Evolutionary conservation across 768 basidiomycete species (phyloP).

Genomic region (Lactarius akahatsu): DNA sequence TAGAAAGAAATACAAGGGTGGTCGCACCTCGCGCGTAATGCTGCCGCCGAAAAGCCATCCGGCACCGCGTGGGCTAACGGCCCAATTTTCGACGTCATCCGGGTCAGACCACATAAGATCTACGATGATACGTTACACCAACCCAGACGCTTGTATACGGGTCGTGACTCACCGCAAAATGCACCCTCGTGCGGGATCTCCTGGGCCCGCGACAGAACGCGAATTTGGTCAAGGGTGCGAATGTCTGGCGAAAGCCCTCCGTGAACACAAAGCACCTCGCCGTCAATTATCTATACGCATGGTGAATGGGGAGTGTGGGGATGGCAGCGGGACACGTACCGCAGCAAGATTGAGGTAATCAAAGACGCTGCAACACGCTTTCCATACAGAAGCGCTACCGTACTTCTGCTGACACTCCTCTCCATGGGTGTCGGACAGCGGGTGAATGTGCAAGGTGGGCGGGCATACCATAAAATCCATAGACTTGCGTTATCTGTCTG

Average conservation of each 20-base stretch:
- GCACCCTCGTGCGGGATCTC: conserved; percentile 99
- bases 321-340: conserved; percentile 44
- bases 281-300: conserved; percentile 82
- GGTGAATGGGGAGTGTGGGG: neutral
- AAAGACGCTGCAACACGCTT: conserved; percentile 94
- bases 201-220: conserved; percentile 90
- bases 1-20: conserved; percentile 1
- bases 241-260: conserved; percentile 97
- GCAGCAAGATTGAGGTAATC: conserved; percentile 95
- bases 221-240: conserved; percentile 89
- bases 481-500: conserved; percentile 96
- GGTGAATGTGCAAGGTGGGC: neutral
- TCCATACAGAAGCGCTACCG: conserved; percentile 93
- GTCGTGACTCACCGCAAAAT: conserved; percentile 69
- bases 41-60: conserved; percentile 91
- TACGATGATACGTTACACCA: conserved; percentile 33
- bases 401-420: conserved; percentile 99
- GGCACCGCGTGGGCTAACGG: conserved; percentile 92
- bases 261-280: conserved; percentile 89
- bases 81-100: conserved; percentile 95
- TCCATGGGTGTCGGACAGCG: conserved; percentile 34
- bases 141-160: neutral
- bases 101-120: conserved; percentile 99
- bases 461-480: conserved; percentile 90
- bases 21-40: conserved; percentile 76